Percentiles rank a stretch among this genome's conserved stretches.
phyloP scores from a whole-genome alignment of 805 yeast species.

The Starmerella etchellsii region DNA sequence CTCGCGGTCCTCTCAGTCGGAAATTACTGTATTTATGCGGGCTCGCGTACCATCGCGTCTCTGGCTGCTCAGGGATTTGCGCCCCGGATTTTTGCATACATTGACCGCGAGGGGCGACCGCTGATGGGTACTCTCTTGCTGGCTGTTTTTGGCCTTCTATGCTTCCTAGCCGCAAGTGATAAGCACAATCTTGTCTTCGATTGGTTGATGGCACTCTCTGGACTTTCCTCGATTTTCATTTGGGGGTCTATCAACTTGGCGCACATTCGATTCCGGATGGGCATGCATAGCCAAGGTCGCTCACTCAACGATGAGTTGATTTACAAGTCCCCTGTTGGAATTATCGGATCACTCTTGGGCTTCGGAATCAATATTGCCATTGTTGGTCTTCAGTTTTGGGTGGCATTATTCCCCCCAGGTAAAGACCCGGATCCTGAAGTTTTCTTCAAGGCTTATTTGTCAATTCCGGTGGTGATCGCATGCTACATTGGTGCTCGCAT shows the following conservation, averaged over 20 bases:
- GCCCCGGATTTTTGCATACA: slow-evolving; percentile 48
- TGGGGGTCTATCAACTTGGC: slow-evolving; percentile 50
- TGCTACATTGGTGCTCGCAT: slow-evolving; percentile 33
- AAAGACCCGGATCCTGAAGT: slow-evolving; percentile 31
- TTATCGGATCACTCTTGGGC: slow-evolving; percentile 50
- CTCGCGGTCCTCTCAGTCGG: slow-evolving; percentile 65
- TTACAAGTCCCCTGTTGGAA: slow-evolving; percentile 50
- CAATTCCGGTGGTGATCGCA: slow-evolving; percentile 47
- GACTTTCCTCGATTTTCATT: slow-evolving; percentile 46
- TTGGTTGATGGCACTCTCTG: slow-evolving; percentile 55
- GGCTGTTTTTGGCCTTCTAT: slow-evolving; percentile 41
- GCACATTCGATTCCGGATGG: slow-evolving; percentile 53
- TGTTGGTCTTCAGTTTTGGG: slow-evolving; percentile 61
- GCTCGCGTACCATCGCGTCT: slow-evolving; percentile 55
- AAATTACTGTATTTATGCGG: slow-evolving; percentile 55
- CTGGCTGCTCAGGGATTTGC: slow-evolving; percentile 55
- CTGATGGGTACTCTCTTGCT: slow-evolving; percentile 41
- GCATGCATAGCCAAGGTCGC: slow-evolving; percentile 49
- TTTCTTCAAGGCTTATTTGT: slow-evolving; percentile 57
- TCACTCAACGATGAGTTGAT: slow-evolving; percentile 49
- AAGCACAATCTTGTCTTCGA: slow-evolving; percentile 43
- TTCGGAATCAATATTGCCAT: slow-evolving; percentile 37
- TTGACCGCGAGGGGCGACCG: slow-evolving; percentile 68
- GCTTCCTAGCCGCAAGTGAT: slow-evolving; percentile 43
- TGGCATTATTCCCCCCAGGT: slow-evolving; percentile 55